Evolutionary conservation across 306 rosid species (phyloP), one percentile per base, ranked within the genome.

Genomic region (Arachis hypogaea): DNA sequence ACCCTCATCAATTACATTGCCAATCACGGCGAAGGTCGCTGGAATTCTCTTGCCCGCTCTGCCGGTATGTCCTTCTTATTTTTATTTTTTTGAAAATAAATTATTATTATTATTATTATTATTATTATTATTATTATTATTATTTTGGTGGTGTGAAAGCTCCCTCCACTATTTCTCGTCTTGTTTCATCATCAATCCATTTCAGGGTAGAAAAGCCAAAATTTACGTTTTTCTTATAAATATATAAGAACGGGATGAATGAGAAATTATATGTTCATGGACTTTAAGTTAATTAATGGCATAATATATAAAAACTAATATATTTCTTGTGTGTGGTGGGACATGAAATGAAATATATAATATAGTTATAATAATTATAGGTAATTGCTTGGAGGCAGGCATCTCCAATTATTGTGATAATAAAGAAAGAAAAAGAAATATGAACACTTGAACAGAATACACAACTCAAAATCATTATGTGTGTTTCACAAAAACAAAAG

Each of bases 21-120:
- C n/a, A 87, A 71, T 81, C 88, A 92, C 9, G 98, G 98, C 12
- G 98, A 92, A 76, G 96, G 98, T 74, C 94, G 98, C 52, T 92
- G 98, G 98, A 92, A 92, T 50, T 86, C 92, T 47, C 94, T 92
- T 36, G 91, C 98, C 36, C 91, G 90, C 62, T 85, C 88, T 7
- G 98, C 98, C 4, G 80, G 84, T 80, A 79, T 10, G 3, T 50
- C 68, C 68, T 60, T 36, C 40, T 65, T 16, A n/a, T 16, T 30
- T 28, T 22, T 3, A 5, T 45, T 4, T 2, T 11, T 43, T 70
- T 44, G 16, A 18, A 18, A 18, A 18, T 0, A 18, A 18, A 18
- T 16, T 8, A 4, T 3, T 49, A n/a, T 30, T 33, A 33, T 33
- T 33, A 33, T 33, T 2, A 33, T 33, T 33, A 33, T 33, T 33